These are phyloP conservation scores for Pseudogymnoascus sp. DNA, from an alignment of 2,329 filamentous ascomycete genomes.

Conservation along the genomic window DNA sequence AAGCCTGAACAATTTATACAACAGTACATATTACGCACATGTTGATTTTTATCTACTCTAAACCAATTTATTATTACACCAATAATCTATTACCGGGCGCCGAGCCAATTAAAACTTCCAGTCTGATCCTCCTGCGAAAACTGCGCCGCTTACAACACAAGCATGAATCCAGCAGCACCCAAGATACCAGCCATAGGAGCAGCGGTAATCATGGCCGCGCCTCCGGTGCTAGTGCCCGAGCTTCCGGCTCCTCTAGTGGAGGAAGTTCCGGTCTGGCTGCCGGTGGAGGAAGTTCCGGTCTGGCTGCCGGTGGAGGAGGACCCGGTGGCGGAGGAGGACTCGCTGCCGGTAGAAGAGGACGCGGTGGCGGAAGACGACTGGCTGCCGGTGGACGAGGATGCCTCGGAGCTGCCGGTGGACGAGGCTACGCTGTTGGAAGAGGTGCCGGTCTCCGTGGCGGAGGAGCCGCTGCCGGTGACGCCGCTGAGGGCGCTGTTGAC, in stretches of 20 bases:
- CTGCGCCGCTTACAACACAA: not conserved
- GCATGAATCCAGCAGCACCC: not conserved
- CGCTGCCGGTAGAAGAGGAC: not conserved
- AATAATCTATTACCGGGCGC: slow-evolving; percentile 7
- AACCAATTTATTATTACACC: not conserved
- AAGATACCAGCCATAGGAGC: not conserved
- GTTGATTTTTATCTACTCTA: slow-evolving; percentile 3
- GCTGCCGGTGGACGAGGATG: not conserved
- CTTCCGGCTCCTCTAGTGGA: not conserved
- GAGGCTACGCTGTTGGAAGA: not conserved
- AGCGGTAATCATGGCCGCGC: not conserved
- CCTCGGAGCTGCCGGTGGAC: not conserved
- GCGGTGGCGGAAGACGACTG: not conserved
- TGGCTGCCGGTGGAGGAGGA: not conserved
- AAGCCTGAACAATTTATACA: not conserved
- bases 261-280: not conserved
- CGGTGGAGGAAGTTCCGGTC: not conserved
- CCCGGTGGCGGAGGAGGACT: not conserved
- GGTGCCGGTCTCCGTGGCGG: not conserved
- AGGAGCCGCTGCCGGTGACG: not conserved
- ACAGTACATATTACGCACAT: not conserved
- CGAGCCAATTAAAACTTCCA: slow-evolving; percentile 1
- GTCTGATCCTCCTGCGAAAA: not conserved
- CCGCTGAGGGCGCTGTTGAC: not conserved
- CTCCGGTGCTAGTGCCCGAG: not conserved